Conservation (phyloP, 495 filamentous ascomycete species). For the Daldinia caldariorum region DNA sequence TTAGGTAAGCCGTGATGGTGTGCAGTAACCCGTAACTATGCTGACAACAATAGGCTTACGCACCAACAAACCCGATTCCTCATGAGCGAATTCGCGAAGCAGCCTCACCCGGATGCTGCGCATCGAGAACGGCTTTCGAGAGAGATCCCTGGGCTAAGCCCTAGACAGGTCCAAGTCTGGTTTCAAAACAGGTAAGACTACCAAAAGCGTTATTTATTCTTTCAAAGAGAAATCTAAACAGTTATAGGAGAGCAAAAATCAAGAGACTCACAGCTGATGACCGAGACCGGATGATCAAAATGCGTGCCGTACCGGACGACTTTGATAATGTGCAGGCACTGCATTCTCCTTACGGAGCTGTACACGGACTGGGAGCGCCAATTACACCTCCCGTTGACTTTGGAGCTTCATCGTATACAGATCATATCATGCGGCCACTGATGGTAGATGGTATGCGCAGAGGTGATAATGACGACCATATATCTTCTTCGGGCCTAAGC, state of each 20-base stretch:
- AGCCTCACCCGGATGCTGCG: constrained; percentile 93
- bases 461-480: constrained; percentile 64
- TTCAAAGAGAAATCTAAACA: constrained; percentile 44
- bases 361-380: constrained; percentile 64
- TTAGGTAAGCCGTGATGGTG: constrained; percentile 69
- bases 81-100: constrained; percentile 96
- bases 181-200: constrained; percentile 91
- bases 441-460: constrained; percentile 69
- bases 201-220: constrained; percentile 25
- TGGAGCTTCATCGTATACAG: constrained; percentile 57
- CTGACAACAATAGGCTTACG: constrained; percentile 72
- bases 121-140: constrained; percentile 89
- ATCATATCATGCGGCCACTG: constrained; percentile 67
- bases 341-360: constrained; percentile 75
- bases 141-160: constrained; percentile 92
- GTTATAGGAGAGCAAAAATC: constrained; percentile 85
- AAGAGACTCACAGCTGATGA: constrained; percentile 94
- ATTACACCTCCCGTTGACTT: constrained; percentile 67
- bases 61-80: constrained; percentile 96
- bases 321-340: constrained; percentile 93
- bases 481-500: constrained; percentile 69
- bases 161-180: constrained; percentile 97
- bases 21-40: constrained; percentile 11
- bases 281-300: constrained; percentile 92
- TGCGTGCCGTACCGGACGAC: constrained; percentile 87